Evolutionary conservation across 2,329 filamentous ascomycete species (phyloP).

Genomic region (Colletotrichum musae): DNA sequence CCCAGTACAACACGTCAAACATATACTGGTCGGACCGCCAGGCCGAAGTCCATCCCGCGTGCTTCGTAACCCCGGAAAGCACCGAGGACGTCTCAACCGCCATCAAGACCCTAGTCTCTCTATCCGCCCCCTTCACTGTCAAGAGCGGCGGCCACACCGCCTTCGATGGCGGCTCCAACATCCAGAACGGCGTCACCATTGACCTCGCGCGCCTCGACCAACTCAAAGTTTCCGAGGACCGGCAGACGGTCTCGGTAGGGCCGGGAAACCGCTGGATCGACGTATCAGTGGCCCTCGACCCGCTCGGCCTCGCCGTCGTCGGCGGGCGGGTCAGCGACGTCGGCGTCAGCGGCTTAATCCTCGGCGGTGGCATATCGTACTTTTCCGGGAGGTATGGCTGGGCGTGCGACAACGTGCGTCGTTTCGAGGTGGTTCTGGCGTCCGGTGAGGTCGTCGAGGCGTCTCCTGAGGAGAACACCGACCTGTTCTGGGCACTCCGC

Average conservation of each 20-base stretch:
- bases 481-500: constrained; percentile 62
- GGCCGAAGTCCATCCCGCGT: constrained; percentile 43
- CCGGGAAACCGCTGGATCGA: constrained; percentile 60
- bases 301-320: constrained; percentile 55
- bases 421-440: constrained; percentile 63
- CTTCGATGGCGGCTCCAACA: constrained; percentile 60
- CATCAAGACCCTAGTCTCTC: constrained; percentile 43
- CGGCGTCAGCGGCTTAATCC: constrained; percentile 60
- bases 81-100: constrained; percentile 48
- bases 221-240: constrained; percentile 51
- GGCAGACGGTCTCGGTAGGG: constrained; percentile 56
- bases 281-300: constrained; percentile 57
- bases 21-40: constrained; percentile 52
- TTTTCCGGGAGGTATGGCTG: constrained; percentile 61
- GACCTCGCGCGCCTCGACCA: constrained; percentile 58
- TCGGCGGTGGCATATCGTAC: constrained; percentile 65
- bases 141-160: constrained; percentile 67
- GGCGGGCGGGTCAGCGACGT: constrained; percentile 60
- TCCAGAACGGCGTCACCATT: constrained; percentile 56
- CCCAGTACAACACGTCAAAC: constrained; percentile 44
- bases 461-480: constrained; percentile 50
- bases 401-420: constrained; percentile 61
- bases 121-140: constrained; percentile 59
- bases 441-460: constrained; percentile 60
- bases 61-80: constrained; percentile 45